Percentiles rank a stretch among this genome's conserved stretches.
Evolutionary conservation across 2,329 filamentous ascomycete species (phyloP).

Genomic region (Xylariomycetidae sp.): DNA sequence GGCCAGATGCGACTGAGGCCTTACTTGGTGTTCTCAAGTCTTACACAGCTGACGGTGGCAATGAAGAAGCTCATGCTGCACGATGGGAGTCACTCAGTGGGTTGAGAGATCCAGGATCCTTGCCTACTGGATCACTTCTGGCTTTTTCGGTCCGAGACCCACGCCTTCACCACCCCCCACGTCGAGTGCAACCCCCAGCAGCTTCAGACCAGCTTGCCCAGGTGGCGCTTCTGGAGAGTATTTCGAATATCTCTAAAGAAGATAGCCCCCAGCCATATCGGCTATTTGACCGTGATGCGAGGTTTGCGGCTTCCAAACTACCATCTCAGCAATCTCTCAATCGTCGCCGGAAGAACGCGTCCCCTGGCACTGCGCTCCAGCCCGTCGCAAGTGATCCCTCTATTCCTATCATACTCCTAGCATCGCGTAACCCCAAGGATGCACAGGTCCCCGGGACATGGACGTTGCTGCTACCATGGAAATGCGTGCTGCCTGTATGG

Average conservation of each 20-base stretch:
- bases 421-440: constrained; percentile 44
- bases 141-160: constrained; percentile 73
- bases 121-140: constrained; percentile 66
- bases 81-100: constrained; percentile 48
- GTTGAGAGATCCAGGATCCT: constrained; percentile 60
- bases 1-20: constrained; percentile 72
- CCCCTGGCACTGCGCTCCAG: constrained; percentile 57
- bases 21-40: constrained; percentile 63
- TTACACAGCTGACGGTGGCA: constrained; percentile 29
- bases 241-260: constrained; percentile 66
- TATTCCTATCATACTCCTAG: constrained; percentile 70
- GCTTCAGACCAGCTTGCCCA: constrained; percentile 21
- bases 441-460: constrained; percentile 61
- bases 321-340: constrained; percentile 79
- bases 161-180: constrained; percentile 70
- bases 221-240: constrained; percentile 44
- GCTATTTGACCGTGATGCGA: constrained; percentile 63
- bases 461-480: constrained; percentile 86
- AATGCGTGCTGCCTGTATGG: constrained; percentile 81
- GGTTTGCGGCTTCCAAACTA: constrained; percentile 58
- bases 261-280: constrained; percentile 36
- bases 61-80: constrained; percentile 35
- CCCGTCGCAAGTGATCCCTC: constrained; percentile 59
- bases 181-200: constrained; percentile 37
- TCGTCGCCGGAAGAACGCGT: constrained; percentile 59